These are phyloP conservation scores for Eustoma russellianum DNA, from an alignment of 257 asterid genomes.

Conservation along the genomic window DNA sequence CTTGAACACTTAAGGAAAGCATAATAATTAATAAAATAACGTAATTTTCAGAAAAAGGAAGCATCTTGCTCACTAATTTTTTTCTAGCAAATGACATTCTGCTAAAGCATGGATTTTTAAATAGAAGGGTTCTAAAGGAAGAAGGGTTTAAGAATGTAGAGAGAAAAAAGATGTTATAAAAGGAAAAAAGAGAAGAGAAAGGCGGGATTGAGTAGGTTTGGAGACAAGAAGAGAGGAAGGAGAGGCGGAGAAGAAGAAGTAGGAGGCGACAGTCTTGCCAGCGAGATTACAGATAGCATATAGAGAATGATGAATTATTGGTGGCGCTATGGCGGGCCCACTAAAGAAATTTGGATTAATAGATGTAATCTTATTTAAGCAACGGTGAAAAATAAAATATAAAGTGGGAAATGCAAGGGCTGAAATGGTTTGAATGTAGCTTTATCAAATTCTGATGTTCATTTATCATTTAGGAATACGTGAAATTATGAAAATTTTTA, in stretches of 20 bases:
- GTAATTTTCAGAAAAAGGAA: conserved; percentile 17
- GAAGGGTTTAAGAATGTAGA: not conserved
- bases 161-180: conserved; percentile 3
- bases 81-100: not conserved
- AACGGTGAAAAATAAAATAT: too few species aligned
- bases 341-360: too few species aligned
- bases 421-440: too few species aligned
- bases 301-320: conserved; percentile 39
- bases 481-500: too few species aligned
- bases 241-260: conserved; percentile 10
- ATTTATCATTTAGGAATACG: too few species aligned
- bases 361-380: too few species aligned
- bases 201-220: not conserved
- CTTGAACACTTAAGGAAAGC: conserved; percentile 8
- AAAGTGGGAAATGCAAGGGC: too few species aligned
- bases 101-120: conserved; percentile 18
- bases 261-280: conserved; percentile 27
- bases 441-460: too few species aligned
- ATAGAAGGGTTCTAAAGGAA: conserved; percentile 6
- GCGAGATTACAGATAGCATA: conserved; percentile 44
- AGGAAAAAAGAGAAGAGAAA: not conserved
- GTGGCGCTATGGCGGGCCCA: conserved; percentile 20
- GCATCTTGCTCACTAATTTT: conserved; percentile 18
- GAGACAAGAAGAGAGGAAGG: conserved; percentile 8
- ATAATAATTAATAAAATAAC: conserved; percentile 15